Base-by-base conservation (phyloP, 768 basidiomycete genomes). In the Auriscalpium microsporum region DNA sequence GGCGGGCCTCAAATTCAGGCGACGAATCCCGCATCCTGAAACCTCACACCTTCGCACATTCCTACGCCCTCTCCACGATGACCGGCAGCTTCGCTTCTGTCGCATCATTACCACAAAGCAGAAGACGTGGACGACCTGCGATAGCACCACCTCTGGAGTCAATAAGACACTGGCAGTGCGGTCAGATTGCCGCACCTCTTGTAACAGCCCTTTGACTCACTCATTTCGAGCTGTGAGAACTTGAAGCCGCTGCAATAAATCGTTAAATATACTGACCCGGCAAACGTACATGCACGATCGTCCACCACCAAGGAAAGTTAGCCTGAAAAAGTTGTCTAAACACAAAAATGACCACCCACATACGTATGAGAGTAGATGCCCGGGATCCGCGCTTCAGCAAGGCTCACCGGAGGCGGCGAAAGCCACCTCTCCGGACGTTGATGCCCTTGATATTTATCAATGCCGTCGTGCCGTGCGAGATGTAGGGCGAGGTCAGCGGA, bases 401-500 rank as follows among this genome's bases (percentile, higher is more conserved):
- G 36, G 33, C 28, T 55, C 33, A 1, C 13, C 19, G 48, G 46
- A 5, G 42, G 48, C 23, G 21, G 23, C 23, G 9, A 9, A 9
- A 62, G 56, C 56, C 58, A 62, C 14, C 61, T 55, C 49, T 62
- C 61, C 2, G 61, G 61, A 16, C 40, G 33, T 62, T 62, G n/a
- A 46, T 23, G 7, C 45, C 56, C 19, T 34, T 48, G 36, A 60
- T 52, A 33, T 44, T 42, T 17, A 62, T 35, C 17, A 54, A 48
- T 8, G 60, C 33, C 13, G 47, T 47, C 19, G 55, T 56, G 19
- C 51, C 54, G 13, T 45, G 17, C 23, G 51, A 17, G 19, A 48
- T 37, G 28, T 10, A 33, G 8, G 44, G 33, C 10, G 54, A 40
- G 37, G 10, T 45, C 50, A 47, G 51, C 17, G 45, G 40, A 8